These are phyloP conservation scores for Phoenix dactylifera DNA, from an alignment of 176 grass and related monocot genomes.

Conservation along the genomic window DNA sequence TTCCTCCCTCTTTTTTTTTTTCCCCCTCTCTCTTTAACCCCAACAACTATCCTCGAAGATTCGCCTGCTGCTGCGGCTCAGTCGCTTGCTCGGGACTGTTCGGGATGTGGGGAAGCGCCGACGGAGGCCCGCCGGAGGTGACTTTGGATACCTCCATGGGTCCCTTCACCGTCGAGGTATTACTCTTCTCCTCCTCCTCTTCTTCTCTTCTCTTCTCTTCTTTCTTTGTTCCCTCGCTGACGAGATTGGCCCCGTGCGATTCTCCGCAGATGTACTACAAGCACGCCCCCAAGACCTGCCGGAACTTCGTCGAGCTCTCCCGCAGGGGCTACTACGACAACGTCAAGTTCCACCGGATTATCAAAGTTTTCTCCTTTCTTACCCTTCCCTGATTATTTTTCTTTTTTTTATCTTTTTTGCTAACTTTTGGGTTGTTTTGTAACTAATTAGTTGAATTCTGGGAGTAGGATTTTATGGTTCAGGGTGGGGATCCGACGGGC, in stretches of 20 bases:
- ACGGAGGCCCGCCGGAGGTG: conserved; percentile 61
- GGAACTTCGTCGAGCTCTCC: conserved; percentile 89
- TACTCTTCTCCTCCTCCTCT: background rate
- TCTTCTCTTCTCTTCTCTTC: background rate
- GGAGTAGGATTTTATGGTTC: conserved; percentile 87
- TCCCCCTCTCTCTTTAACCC: no score
- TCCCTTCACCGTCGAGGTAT: conserved; percentile 72
- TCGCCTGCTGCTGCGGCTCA: no score
- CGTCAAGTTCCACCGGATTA: conserved; percentile 93
- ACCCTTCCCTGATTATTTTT: background rate
- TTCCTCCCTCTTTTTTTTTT: no score
- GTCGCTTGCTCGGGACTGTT: no score
- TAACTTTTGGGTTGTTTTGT: background rate
- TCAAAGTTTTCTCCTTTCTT: conserved; percentile 45
- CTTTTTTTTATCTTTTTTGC: background rate
- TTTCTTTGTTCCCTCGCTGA: background rate
- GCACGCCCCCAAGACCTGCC: conserved; percentile 89
- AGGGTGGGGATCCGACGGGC: conserved; percentile 94
- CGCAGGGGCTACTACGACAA: conserved; percentile 72
- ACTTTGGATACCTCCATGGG: conserved; percentile 91
- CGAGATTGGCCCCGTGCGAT: background rate
- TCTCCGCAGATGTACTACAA: conserved; percentile 88
- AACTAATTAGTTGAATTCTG: background rate
- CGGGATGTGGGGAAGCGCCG: no score
- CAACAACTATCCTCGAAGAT: no score